Percentiles rank a stretch among this genome's conserved stretches.
phyloP scores from a whole-genome alignment of 2,329 filamentous ascomycete genomes.

The Exophiala aquamarina region DNA sequence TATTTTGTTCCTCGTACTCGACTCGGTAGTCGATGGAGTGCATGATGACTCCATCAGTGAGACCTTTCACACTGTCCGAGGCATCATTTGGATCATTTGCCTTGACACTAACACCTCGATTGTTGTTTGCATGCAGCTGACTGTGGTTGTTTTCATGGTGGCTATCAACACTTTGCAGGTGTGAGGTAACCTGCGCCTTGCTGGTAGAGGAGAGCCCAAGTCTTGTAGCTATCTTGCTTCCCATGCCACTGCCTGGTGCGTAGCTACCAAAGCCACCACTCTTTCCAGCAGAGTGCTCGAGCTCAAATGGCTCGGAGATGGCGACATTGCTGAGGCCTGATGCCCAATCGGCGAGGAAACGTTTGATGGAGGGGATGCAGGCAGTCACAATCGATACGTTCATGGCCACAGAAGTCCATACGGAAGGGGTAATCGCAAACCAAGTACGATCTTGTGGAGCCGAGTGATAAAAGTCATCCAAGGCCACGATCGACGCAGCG shows the following conservation, averaged over 20 bases:
- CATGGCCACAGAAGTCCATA: conserved; percentile 26
- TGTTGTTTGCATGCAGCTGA: conserved; percentile 11
- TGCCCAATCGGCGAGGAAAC: conserved; percentile 28
- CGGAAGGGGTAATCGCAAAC: conserved; percentile 24
- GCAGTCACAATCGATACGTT: conserved; percentile 30
- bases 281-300: conserved; percentile 20
- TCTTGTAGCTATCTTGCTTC: conserved; percentile 11
- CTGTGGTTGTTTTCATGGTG: conserved; percentile 8
- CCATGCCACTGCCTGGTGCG: conserved; percentile 2
- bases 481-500: conserved; percentile 17
- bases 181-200: conserved; percentile 8
- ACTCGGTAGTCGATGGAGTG: conserved; percentile 29
- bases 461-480: conserved; percentile 21
- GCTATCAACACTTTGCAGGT: neutral
- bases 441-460: conserved; percentile 25
- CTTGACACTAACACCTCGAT: no score
- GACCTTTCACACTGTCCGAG: conserved; percentile 23
- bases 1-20: conserved; percentile 24
- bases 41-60: conserved; percentile 27
- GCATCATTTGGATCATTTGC: no score
- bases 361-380: conserved; percentile 29
- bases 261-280: conserved; percentile 1
- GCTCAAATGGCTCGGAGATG: conserved; percentile 19
- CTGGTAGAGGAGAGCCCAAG: conserved; percentile 3
- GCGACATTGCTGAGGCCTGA: conserved; percentile 29